phyloP scores from a whole-genome alignment of 164 flowering plant species.

The Piper betle region DNA sequence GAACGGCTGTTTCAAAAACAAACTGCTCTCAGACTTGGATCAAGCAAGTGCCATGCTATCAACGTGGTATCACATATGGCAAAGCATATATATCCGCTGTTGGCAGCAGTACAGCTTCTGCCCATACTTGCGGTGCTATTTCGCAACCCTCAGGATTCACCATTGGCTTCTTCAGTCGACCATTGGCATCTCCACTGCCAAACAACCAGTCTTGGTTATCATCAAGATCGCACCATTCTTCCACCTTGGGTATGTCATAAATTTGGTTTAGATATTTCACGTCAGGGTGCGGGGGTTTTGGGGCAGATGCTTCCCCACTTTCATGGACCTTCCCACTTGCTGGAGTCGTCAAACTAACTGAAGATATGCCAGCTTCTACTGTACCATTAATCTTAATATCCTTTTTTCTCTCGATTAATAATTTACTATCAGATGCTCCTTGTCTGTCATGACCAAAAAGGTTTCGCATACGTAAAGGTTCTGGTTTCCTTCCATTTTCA shows the following conservation, averaged over 20 bases:
- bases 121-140: conserved; percentile 43
- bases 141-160: conserved; percentile 16
- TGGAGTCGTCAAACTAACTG: neutral
- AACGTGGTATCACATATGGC: conserved; percentile 80
- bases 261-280: conserved; percentile 37
- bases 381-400: conserved; percentile 40
- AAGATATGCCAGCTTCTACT: conserved; percentile 11
- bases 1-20: neutral
- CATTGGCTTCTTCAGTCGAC: conserved; percentile 16
- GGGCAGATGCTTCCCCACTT: conserved; percentile 23
- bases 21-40: neutral
- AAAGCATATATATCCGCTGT: conserved; percentile 58
- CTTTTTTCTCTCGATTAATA: conserved; percentile 22
- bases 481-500: conserved; percentile 36
- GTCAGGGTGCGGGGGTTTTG: conserved; percentile 68
- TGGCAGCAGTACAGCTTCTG: conserved; percentile 43
- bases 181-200: conserved; percentile 4
- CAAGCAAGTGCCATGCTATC: conserved; percentile 5
- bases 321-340: conserved; percentile 16
- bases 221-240: conserved; percentile 32
- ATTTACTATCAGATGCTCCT: conserved; percentile 16
- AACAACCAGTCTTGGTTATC: conserved; percentile 71
- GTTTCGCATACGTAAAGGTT: conserved; percentile 21
- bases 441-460: conserved; percentile 15
- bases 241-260: conserved; percentile 49